Base-by-base conservation (phyloP, 2,329 filamentous ascomycete genomes). In the Zasmidium angulare region DNA sequence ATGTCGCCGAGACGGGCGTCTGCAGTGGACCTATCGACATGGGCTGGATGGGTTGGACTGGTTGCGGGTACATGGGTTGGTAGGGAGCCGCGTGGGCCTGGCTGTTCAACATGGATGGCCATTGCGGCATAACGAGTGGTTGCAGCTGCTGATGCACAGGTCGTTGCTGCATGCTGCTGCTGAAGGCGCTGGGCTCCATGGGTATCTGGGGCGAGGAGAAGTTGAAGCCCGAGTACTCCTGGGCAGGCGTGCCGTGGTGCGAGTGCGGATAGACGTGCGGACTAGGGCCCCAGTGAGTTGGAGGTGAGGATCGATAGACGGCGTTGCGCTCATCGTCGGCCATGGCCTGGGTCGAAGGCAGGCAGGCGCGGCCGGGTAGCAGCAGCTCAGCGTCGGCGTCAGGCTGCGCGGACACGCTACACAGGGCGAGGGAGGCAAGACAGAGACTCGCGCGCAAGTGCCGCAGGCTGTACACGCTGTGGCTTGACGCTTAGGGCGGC, bases 51-150 rank as follows among this genome's bases (percentile, higher is more conserved):
- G 80, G 65, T 59, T 71, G 74, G n/a, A 77, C 69, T 4, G 84
- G 79, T n/a, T 86, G 82, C 59, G 89, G 81, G 43, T 83, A 81
- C 46, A 84, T 80, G 46, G 86, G 81, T 48, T 85, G 81, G 69
- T 86, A 91, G 11, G 31, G 21, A 7, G 20, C n/a, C 47, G 84
- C 53, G 50, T 69, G 70, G 23, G 65, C 81, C 48, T 89, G 88
- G 64, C 88, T 89, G 49, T 88, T 89, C 72, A 93, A 79, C 83
- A 92, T 89, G 73, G 90, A 93, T 7, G 91, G 91, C 91, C 91
- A 96, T 63, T 88, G 82, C 50, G 88, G 86, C 79, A 90, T 89
- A 68, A 90, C 87, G 64, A 93, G 78, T 71, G 90, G 88, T 21
- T 89, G 85, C 20, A 90, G 77, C 62, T 85, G 84, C 60, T 78